These are phyloP conservation scores for Dalbergia cochinchinensis DNA, from an alignment of 306 rosid species.

Conservation along the genomic window DNA sequence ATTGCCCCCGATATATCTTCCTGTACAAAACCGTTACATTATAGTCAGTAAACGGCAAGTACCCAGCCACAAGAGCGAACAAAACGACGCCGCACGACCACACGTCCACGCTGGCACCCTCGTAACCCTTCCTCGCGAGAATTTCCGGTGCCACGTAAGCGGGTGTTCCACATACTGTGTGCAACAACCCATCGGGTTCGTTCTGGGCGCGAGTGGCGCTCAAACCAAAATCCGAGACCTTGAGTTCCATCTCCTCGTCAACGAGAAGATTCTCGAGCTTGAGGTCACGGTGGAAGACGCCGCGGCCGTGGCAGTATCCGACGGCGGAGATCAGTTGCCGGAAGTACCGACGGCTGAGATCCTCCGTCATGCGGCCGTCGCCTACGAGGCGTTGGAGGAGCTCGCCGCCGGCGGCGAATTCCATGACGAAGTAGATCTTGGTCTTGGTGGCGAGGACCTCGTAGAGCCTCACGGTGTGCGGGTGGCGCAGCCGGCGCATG, in stretches of 20 bases:
- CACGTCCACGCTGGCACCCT: conserved; percentile 69
- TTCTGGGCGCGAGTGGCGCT: conserved; percentile 55
- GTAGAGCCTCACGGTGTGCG: conserved; percentile 58
- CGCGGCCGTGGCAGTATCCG: conserved; percentile 66
- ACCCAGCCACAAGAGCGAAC: conserved; percentile 66
- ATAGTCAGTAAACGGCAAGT: conserved; percentile 67
- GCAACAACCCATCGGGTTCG: conserved; percentile 67
- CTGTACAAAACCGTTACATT: conserved; percentile 65
- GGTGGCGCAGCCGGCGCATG: conserved; percentile 79
- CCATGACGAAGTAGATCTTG: conserved; percentile 77
- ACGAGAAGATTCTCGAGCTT: conserved; percentile 80
- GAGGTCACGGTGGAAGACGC: conserved; percentile 78
- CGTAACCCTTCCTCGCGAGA: conserved; percentile 68
- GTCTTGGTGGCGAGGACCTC: conserved; percentile 77
- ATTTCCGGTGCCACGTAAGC: conserved; percentile 89
- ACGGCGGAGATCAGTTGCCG: conserved; percentile 76
- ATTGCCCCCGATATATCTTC: conserved; percentile 70
- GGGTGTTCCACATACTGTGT: conserved; percentile 82
- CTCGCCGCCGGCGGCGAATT: conserved; percentile 75
- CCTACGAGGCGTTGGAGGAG: conserved; percentile 55
- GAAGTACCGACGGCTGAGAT: conserved; percentile 71
- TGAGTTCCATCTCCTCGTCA: conserved; percentile 64
- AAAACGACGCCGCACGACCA: conserved; percentile 82
- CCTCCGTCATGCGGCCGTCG: conserved; percentile 66
- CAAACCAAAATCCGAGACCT: conserved; percentile 76